Evolutionary conservation across 768 basidiomycete genomes (phyloP), one percentile per base, ranked within the genome.

Genomic region (Suillus tomentosus): DNA sequence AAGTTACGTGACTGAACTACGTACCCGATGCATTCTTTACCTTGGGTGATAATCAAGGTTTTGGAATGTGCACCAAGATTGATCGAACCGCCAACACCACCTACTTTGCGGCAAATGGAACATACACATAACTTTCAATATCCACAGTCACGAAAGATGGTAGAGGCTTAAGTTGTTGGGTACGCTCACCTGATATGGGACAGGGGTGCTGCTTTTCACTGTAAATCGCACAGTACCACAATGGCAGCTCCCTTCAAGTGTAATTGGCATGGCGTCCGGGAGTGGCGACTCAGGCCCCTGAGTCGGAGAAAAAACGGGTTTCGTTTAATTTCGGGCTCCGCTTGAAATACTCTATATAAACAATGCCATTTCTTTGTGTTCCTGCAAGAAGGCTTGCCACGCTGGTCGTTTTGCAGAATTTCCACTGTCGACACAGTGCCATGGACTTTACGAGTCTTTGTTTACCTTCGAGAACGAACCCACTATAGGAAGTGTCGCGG

Each of bases 41-140:
- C 88, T 40, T 75, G 67, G 59, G 82, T 78, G 48, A 89, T 70
- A 47, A 82, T 74, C 56, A 90, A 74, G 0, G 85, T 85, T 1
- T 84, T 71, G 15, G 77, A 77, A 54, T 82, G 75, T 1, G 81
- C 88, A 27, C 86, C 84, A n/a, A 90, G 82, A 65, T 89, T 89
- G 71, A 89, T 81, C 2, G 87, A 85, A 0, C 88, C 88, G 14
- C 87, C 86, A 0, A 76, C 76, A 15, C 88, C 88, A 45, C 87
- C 87, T 11, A 88, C 86, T 72, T 90, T 90, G 63, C 88, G 84
- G 69, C 88, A 90, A 65, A 90, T 88, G 40, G 87, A 88, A 70
- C 88, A 90, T 6, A 85, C 60, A 68, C 88, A 90, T 39, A 89
- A 71, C 84, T 87, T 55, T 45, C 10, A 37, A 37, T 10, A 50